Evolutionary conservation across 768 basidiomycete genomes (phyloP).

Genomic region (Boletus eberwhitei): DNA sequence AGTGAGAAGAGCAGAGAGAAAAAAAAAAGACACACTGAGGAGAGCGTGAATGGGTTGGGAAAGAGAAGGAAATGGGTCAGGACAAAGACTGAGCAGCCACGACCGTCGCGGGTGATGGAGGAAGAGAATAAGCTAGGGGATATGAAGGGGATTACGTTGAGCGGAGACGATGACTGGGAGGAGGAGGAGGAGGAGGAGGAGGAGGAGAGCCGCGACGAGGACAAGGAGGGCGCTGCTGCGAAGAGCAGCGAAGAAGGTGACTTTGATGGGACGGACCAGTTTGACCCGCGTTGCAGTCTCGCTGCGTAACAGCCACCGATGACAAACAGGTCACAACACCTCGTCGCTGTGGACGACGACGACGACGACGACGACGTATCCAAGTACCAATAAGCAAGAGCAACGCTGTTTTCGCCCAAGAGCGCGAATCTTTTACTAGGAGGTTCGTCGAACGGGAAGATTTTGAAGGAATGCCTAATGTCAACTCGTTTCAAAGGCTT

Average conservation of each 20-base stretch:
- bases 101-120: neutral
- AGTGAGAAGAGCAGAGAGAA: neutral
- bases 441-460: no score
- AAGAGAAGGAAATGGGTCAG: neutral
- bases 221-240: neutral
- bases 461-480: no score
- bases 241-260: neutral
- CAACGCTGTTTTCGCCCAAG: no score
- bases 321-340: slow-evolving; percentile 17
- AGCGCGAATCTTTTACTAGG: no score
- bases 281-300: slow-evolving; percentile 6
- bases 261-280: neutral
- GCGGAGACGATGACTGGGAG: neutral
- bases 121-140: neutral
- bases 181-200: neutral
- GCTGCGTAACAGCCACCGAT: slow-evolving; percentile 12
- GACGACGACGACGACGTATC: neutral
- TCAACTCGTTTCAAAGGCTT: no score
- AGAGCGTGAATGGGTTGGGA: neutral
- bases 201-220: neutral
- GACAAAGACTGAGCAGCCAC: neutral
- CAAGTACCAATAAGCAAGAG: no score
- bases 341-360: slow-evolving; percentile 7
- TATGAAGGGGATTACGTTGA: neutral
- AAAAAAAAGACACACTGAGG: neutral